Percentiles rank a stretch among this genome's conserved stretches.
Conservation (phyloP, 73 alveolate species). For the Paramecium biaurelia region DNA sequence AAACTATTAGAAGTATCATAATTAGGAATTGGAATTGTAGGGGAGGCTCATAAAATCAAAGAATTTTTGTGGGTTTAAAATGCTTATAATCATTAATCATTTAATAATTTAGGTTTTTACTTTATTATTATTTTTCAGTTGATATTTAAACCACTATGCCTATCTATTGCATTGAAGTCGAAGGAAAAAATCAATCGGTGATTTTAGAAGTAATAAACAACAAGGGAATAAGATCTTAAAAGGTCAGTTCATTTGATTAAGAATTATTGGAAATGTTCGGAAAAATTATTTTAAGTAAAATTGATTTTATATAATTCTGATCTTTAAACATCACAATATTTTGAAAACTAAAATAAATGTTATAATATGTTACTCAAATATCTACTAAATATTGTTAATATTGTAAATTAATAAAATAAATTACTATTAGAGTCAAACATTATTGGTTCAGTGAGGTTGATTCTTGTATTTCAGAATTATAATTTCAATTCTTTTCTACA, state of each 20-base stretch:
- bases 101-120: background rate
- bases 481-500: too few relatives aligned
- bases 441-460: too few relatives aligned
- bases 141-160: constrained; percentile 46
- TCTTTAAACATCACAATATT: background rate
- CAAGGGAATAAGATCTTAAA: constrained; percentile 1
- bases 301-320: constrained; percentile 8
- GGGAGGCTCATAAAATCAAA: constrained; percentile 16
- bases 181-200: background rate
- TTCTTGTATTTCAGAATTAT: too few relatives aligned
- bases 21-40: constrained; percentile 25
- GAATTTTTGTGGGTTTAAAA: background rate
- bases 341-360: too few relatives aligned
- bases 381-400: too few relatives aligned
- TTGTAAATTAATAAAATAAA: too few relatives aligned
- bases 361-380: too few relatives aligned
- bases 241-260: constrained; percentile 34
- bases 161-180: background rate
- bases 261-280: constrained; percentile 44
- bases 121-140: background rate
- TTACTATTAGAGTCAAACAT: too few relatives aligned
- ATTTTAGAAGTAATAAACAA: constrained; percentile 1
- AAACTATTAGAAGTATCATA: background rate
- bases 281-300: constrained; percentile 18
- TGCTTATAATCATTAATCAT: constrained; percentile 39